Conservation (phyloP, 306 rosid species). For the Gleditsia sinensis region DNA sequence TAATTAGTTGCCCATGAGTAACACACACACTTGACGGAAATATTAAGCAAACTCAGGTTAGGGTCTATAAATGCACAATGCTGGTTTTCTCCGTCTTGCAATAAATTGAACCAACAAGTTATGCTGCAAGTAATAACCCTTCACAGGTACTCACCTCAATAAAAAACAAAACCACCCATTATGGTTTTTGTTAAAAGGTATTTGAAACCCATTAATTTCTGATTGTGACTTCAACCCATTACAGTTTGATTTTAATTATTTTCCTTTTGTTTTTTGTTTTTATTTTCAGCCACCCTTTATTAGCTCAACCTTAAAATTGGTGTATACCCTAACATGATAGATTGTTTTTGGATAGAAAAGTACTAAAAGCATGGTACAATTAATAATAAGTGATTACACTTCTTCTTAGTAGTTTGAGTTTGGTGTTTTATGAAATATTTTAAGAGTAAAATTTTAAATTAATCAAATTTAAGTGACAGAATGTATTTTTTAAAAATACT, state of each 20-base stretch:
- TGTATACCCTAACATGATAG: no score
- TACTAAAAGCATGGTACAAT: no score
- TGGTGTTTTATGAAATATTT: no score
- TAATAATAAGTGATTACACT: no score
- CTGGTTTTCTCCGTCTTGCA: conserved; percentile 31
- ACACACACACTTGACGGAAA: conserved; percentile 42
- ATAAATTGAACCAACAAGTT: conserved; percentile 48
- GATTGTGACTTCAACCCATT: conserved; percentile 37
- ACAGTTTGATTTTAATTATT: conserved; percentile 29
- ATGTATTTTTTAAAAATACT: no score
- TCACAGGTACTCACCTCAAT: conserved; percentile 31
- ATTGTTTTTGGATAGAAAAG: no score
- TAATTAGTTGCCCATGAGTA: conserved; percentile 39
- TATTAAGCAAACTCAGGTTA: conserved; percentile 39
- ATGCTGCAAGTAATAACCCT: conserved; percentile 39
- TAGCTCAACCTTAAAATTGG: conserved; percentile 26
- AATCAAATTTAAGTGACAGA: no score
- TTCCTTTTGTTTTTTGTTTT: not conserved
- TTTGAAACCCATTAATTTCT: conserved; percentile 25
- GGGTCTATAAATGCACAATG: conserved; percentile 42
- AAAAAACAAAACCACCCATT: not conserved
- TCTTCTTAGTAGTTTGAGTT: no score
- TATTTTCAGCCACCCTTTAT: conserved; percentile 11
- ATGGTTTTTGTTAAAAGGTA: not conserved
- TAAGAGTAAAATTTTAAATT: no score